A percentile compares a stretch with the other conserved stretches of the same genome.
phyloP scores from a whole-genome alignment of 345 rosid genomes.

The Aegle marmelos region DNA sequence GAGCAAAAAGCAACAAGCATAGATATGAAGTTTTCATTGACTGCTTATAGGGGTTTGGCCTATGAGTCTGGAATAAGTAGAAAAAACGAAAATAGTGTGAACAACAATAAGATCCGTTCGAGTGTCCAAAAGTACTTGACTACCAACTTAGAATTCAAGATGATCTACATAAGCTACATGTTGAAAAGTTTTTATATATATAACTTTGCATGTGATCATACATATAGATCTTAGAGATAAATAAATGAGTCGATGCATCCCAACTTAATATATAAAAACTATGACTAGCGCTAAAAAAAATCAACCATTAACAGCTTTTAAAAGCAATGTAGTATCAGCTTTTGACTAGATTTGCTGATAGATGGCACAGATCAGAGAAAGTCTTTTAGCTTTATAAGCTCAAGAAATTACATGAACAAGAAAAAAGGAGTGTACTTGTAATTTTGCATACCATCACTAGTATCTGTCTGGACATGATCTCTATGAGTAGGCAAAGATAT shows the following conservation, averaged over 20 bases:
- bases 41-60: not conserved
- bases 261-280: not conserved
- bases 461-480: conserved; percentile 33
- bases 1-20: not conserved
- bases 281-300: not conserved
- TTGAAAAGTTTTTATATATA: not conserved
- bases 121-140: not conserved
- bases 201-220: not conserved
- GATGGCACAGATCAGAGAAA: not conserved
- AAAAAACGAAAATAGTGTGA: not conserved
- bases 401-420: not conserved
- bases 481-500: conserved; percentile 55
- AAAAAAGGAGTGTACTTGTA: not conserved
- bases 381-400: not conserved
- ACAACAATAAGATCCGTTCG: not conserved
- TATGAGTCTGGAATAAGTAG: not conserved
- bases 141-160: not conserved
- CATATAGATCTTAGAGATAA: not conserved
- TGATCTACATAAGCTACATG: not conserved
- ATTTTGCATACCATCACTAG: conserved; percentile 44
- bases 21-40: not conserved
- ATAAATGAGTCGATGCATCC: not conserved
- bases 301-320: not conserved
- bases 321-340: not conserved
- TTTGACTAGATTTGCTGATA: not conserved